Evolutionary conservation across 345 rosid genomes (phyloP).

Genomic region (Microcos paniculata): DNA sequence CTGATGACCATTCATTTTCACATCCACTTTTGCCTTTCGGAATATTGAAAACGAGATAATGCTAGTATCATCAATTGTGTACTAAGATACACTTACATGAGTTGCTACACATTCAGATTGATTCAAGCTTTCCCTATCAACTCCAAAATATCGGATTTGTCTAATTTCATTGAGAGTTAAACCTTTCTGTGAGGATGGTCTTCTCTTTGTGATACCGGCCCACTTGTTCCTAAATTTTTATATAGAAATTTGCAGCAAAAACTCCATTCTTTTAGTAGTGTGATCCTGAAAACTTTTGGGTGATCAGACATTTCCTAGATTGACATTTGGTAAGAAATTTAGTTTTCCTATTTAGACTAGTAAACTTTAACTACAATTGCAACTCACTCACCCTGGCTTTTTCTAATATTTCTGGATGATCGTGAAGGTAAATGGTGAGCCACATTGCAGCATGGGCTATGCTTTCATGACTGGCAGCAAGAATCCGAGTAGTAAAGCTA

Average conservation of each 20-base stretch:
- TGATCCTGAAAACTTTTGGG: neutral
- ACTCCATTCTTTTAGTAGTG: no score
- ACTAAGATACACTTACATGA: neutral
- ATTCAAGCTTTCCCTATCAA: neutral
- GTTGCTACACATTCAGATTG: neutral
- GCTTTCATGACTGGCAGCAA: slow-evolving; percentile 39
- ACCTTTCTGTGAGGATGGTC: slow-evolving; percentile 23
- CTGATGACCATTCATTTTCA: slow-evolving; percentile 33
- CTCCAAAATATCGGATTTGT: slow-evolving; percentile 33
- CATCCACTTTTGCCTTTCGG: slow-evolving; percentile 36
- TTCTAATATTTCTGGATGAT: slow-evolving; percentile 12
- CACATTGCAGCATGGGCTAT: slow-evolving; percentile 25
- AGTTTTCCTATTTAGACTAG: no score
- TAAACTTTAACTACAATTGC: slow-evolving; percentile 20
- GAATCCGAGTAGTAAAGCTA: slow-evolving; percentile 22
- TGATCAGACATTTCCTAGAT: no score
- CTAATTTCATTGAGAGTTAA: slow-evolving; percentile 34
- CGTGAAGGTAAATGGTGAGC: slow-evolving; percentile 18
- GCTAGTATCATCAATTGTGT: slow-evolving; percentile 1
- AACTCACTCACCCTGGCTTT: slow-evolving; percentile 31
- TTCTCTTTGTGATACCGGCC: slow-evolving; percentile 24
- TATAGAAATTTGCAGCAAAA: neutral
- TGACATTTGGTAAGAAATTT: no score
- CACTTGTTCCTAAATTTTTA: slow-evolving; percentile 36
- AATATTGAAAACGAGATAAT: slow-evolving; percentile 27